Evolutionary conservation across 805 yeast species (phyloP), one percentile per base, ranked within the genome.

Genomic region (Debaryomyces hansenii): DNA sequence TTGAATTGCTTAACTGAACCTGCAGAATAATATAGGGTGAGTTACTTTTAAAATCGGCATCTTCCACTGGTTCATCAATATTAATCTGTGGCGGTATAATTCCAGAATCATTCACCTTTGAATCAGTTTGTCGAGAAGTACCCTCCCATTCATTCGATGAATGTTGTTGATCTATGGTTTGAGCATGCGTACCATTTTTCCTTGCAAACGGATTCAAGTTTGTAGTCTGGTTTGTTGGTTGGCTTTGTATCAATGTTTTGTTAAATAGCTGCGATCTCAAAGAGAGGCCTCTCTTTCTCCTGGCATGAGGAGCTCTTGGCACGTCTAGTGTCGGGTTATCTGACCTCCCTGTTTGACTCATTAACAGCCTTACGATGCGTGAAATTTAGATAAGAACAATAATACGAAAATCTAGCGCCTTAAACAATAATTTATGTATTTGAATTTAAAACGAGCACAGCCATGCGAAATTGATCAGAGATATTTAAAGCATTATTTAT

Each of bases 231-330:
- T 24, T 20, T 20, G 24, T 27, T 5, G 18, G 15, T 27, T 53
- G 59, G 28, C 48, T 46, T 45, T 45, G 58, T 14, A 53, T 36
- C 42, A 55, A 51, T 12, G 71, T 60, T 49, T 74, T 80, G 58
- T 74, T 80, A 66, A 85, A 76, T 41, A 85, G 69, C 65, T 85
- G 90, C 0, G 87, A 73, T 49, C 91, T 71, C 46, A 85, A 63
- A 7, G 88, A 82, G 49, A 83, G 80, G 0, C 90, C 90, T 55
- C 91, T 64, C 50, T 75, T 77, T 51, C 87, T 68, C 27, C 76
- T 67, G 5, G 56, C 40, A 29, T 52, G 62, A 7, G 54, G 57
- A 3, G 55, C 51, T n/a, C 41, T 48, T 5, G 58, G 53, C n/a
- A 37, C 40, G 14, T 28, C 32, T 7, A 31, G 41, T 9, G 40